Base-by-base conservation (phyloP, 192 early-diverging fungal species). In the Coemansia sp. region DNA sequence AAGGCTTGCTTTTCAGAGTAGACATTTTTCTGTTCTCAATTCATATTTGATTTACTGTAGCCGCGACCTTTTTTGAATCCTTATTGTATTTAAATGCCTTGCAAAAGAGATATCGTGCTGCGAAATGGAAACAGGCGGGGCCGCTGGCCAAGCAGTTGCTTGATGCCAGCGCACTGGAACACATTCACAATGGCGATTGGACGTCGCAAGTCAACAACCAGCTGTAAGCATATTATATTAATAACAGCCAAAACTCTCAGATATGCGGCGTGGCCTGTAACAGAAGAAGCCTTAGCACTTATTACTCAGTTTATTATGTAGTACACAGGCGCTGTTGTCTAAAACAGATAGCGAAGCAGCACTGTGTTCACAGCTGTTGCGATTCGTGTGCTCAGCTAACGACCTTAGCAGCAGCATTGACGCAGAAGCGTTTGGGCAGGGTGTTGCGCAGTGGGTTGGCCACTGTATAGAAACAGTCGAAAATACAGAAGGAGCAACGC, bases 361-460 rank as follows among this genome's bases (percentile, higher is more conserved):
- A 18, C 25, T 79, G 12, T 79, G 71, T 38, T 44, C 76, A 3
- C 67, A 79, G 55, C 57, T 79, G n/a, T 60, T 79, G 28, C 70
- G 34, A 4, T 46, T 60, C 0, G 67, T 28, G 1, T 79, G 76
- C 48, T 14, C 55, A 2, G 54, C 49, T 2, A 57, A 56, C 50
- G 15, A 37, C 25, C 40, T 53, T 11, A 40, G 38, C 10, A 21
- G 40, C 10, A 21, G 25, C 2, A 11, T 60, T 2, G 69, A 71
- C 36, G 23, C 66, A n/a, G 59, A 57, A 3, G 26, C 51, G 1
- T 77, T 77, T 63, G 61, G 69, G 11, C n/a, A 7, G 5, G 55
- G 52, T 28, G 60, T 71, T 17, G 38, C 63, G 0, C 61, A 53
- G 24, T 78, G 75, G 75, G 38, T 71, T 4, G 59, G 68, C n/a